Percentiles rank a stretch among this genome's conserved stretches.
These are phyloP conservation scores for Phytophthora sp. DNA, from an alignment of 352 stramenopile genomes.

Conservation along the genomic window DNA sequence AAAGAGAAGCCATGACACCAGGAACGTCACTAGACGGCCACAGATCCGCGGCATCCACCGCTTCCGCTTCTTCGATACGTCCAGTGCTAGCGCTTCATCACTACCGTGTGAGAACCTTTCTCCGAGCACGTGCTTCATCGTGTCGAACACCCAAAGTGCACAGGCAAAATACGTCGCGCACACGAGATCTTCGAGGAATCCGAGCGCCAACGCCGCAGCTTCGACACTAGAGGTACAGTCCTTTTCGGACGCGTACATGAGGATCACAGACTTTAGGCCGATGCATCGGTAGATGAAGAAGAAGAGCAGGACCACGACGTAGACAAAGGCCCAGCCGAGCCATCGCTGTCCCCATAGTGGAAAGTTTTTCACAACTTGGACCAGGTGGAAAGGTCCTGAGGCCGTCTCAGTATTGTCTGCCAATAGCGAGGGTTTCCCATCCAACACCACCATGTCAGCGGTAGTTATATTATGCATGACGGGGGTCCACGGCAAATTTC, in stretches of 20 bases:
- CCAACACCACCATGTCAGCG: constrained; percentile 3
- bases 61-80: too few relatives aligned
- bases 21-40: too few relatives aligned
- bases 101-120: neutral
- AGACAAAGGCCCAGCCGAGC: constrained; percentile 49
- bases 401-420: constrained; percentile 6
- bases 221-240: constrained; percentile 30
- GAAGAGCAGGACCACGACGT: constrained; percentile 34
- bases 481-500: constrained; percentile 1
- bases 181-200: constrained; percentile 50
- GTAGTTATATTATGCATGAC: neutral
- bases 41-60: too few relatives aligned
- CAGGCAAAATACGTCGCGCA: constrained; percentile 29
- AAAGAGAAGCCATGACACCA: constrained; percentile 37
- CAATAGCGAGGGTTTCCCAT: constrained; percentile 10
- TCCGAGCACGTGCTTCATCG: neutral
- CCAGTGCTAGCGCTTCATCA: too few relatives aligned
- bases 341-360: constrained; percentile 27
- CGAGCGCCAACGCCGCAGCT: constrained; percentile 28
- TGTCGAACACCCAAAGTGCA: constrained; percentile 7
- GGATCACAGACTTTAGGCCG: constrained; percentile 15
- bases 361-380: constrained; percentile 5
- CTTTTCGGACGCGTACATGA: neutral
- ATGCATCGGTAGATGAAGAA: constrained; percentile 42
- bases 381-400: neutral